Conservation (phyloP, 176 grass and related monocot species). For the Coix lacrymajobi region DNA sequence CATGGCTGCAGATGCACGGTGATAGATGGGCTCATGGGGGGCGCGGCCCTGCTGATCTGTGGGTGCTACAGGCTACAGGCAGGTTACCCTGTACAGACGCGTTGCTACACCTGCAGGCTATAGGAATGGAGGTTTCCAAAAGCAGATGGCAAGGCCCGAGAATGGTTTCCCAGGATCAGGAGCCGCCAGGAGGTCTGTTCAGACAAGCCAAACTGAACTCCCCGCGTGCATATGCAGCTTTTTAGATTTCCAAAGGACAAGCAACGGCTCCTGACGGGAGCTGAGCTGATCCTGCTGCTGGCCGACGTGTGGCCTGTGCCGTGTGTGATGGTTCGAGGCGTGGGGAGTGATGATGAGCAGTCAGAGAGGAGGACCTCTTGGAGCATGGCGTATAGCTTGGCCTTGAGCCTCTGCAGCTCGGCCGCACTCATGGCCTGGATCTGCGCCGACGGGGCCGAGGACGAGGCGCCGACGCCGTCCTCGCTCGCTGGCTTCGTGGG, state of each 20-base stretch:
- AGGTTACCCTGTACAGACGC: conserved; percentile 24
- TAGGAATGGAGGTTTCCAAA: conserved; percentile 78
- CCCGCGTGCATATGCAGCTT: conserved; percentile 22
- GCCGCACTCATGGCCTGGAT: conserved; percentile 52
- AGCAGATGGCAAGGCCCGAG: conserved; percentile 47
- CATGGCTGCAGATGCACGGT: neutral
- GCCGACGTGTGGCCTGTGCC: neutral
- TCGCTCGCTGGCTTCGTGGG: neutral
- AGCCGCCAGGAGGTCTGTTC: conserved; percentile 48
- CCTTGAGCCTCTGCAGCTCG: conserved; percentile 72
- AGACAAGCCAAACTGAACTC: conserved; percentile 53
- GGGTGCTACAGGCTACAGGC: neutral
- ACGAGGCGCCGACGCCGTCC: conserved; percentile 44
- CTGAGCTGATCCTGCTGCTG: neutral
- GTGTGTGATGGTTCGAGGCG: neutral
- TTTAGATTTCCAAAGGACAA: conserved; percentile 29
- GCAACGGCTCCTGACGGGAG: neutral
- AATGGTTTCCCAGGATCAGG: conserved; percentile 15
- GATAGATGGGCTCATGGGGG: conserved; percentile 3
- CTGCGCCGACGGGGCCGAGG: conserved; percentile 28
- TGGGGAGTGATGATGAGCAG: neutral
- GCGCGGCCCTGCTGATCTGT: neutral
- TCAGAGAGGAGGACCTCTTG: conserved; percentile 62
- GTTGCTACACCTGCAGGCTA: conserved; percentile 31
- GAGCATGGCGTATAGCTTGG: conserved; percentile 69